Conservation (phyloP, 768 basidiomycete species). For the Russula foetens region DNA sequence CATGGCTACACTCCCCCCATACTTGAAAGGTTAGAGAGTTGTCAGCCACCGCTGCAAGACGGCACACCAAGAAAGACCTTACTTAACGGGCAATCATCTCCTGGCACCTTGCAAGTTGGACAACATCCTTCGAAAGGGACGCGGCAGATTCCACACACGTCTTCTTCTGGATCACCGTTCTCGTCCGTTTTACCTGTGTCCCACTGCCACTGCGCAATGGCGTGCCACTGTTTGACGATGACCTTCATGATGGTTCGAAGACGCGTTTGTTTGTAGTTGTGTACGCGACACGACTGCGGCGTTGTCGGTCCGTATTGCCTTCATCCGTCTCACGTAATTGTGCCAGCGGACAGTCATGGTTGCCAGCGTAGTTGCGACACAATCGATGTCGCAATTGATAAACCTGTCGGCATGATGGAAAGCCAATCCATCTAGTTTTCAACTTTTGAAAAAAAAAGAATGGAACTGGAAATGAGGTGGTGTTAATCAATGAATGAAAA, state of each 20-base stretch:
- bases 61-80: conserved; percentile 26
- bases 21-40: conserved; percentile 40
- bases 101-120: conserved; percentile 92
- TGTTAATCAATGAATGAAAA: neutral
- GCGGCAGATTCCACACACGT: conserved; percentile 83
- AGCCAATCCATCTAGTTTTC: too few species aligned
- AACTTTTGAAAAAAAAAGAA: neutral
- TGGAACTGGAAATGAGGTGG: neutral
- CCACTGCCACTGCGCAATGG: conserved; percentile 88
- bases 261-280: conserved; percentile 20
- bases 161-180: conserved; percentile 54
- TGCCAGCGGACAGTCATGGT: neutral
- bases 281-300: conserved; percentile 15
- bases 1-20: conserved; percentile 95
- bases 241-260: conserved; percentile 56
- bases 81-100: conserved; percentile 93
- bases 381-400: neutral
- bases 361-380: neutral
- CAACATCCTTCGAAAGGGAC: conserved; percentile 92
- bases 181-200: conserved; percentile 41
- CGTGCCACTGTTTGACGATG: conserved; percentile 76
- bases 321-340: neutral
- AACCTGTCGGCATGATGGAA: neutral
- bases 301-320: conserved; percentile 1
- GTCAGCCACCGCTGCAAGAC: neutral